Base-by-base conservation (phyloP, 495 filamentous ascomycete genomes). In the Letharia columbiana region DNA sequence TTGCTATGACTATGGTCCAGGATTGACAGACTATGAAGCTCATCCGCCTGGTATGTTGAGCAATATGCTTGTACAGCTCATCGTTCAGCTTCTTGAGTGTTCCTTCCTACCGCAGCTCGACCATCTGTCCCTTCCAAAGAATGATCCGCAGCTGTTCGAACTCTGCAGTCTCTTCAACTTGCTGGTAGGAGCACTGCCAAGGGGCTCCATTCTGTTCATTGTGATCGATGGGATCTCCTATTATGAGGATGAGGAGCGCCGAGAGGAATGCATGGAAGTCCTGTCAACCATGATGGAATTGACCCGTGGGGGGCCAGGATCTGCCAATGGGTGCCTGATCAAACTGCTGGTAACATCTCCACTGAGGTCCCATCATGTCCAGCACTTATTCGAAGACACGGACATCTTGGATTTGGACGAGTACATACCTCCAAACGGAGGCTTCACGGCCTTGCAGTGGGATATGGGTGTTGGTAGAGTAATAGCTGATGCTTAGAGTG, bases 221-320 rank as follows among this genome's bases (percentile, higher is more conserved):
- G 39, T 64, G 4, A 64, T 64, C 28, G 62, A 64, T 9, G 62
- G 42, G 12, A 39, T 64, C 49, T 64, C 45, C 15, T 64, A 64
- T n/a, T 64, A 64, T 39, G 62, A 64, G 47, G 45, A 56, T 23
- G 12, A 33, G 37, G 62, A 54, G 45, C 62, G 62, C 12, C 31
- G 28, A 28, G 47, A 64, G 47, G 47, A 64, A 56, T 45, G 39
- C 11, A 45, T 33, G 59, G 37, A 42, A 11, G 59, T 45, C 13
- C 11, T 61, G 35, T 61, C 59, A 17, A 61, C 18, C 12, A 18
- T 61, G 39, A 61, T 18, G 28, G 39, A 61, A 13, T 0, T 61
- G 20, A 45, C 59, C 2, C 59, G 59, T 6, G 52, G 13, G 6
- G 15, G 31, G 2, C 18, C 52, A 35, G 31, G 6, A 35, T 56